Base-by-base conservation (phyloP, 805 yeast genomes). In the Nakazawaea populi region DNA sequence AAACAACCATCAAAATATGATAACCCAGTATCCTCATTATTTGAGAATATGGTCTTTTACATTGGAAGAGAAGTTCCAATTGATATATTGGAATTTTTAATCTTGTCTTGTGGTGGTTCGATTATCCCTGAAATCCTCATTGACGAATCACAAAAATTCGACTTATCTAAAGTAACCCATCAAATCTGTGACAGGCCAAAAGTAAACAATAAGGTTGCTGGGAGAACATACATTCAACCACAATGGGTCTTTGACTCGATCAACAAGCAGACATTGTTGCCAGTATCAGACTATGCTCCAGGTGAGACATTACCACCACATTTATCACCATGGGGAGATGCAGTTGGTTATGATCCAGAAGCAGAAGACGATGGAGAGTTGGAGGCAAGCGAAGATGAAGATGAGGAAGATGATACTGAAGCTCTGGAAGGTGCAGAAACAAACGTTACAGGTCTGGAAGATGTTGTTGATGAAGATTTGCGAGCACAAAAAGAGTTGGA, bases 301-400 rank as follows among this genome's bases (percentile, higher is more conserved):
- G 99, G 99, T 51, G 97, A 92, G 71, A 73, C 89, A 4, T 75
- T 94, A 56, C 99, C 99, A 43, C 97, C 99, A 37, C 99, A 94
- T 69, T 75, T 94, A 62, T 88, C 96, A 48, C 99, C 99, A 74
- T 94, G 99, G 98, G 98, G 98, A 59, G 99, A 94, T 72, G 79
- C 91, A 45, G 89, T 86, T 60, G 85, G 84, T 49, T 94, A 94
- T 71, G 82, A 92, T 68, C 98, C 99, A 60, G 82, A 76, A 52
- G 85, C 80, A 34, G 77, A 61, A 2, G 79, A 66, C 7, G 80
- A 66, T 18, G 77, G 62, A 3, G 80, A 67, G 11, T 11, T 32
- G 12, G 79, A 68, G 31, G 82, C 63, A 24, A 81, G 63, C 18
- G 83, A 69, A 12, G 86, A 62, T 2, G 85, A 64, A 2, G 82